Conservation (phyloP, 768 basidiomycete genomes). For the Naganishia vaughanmartiniae region DNA sequence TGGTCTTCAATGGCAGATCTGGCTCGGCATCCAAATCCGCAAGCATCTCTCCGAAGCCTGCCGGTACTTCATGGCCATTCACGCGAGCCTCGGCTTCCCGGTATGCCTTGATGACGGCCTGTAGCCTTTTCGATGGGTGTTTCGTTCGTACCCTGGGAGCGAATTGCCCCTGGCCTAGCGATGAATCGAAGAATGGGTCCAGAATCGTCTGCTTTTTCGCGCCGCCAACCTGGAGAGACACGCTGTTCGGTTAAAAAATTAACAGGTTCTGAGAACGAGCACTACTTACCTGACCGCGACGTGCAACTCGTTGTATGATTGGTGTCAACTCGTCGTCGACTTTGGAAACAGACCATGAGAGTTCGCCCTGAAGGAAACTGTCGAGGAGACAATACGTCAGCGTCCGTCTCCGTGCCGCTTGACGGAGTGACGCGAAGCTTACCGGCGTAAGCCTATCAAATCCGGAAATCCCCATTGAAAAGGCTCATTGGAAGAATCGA, state of each 20-base stretch:
- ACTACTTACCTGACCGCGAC: constrained; percentile 66
- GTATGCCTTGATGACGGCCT: constrained; percentile 54
- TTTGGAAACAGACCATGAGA: constrained; percentile 76
- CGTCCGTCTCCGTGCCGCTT: constrained; percentile 32
- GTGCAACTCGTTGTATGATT: constrained; percentile 83
- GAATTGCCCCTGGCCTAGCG: constrained; percentile 64
- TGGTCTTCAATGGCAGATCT: constrained; percentile 2
- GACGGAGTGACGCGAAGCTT: constrained; percentile 39
- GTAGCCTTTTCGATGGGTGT: constrained; percentile 80
- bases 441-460: constrained; percentile 84
- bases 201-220: constrained; percentile 75
- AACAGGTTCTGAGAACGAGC: neutral
- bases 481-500: constrained; percentile 85
- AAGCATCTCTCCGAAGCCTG: constrained; percentile 48
- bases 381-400: constrained; percentile 11
- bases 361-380: constrained; percentile 72
- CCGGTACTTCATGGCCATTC: constrained; percentile 31
- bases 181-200: constrained; percentile 70
- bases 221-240: constrained; percentile 58
- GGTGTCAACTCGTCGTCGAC: constrained; percentile 88
- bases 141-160: constrained; percentile 77
- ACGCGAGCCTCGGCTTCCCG: constrained; percentile 48
- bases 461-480: constrained; percentile 99
- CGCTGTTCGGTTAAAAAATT: neutral
- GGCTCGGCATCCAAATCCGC: constrained; percentile 41